Evolutionary conservation across 768 basidiomycete genomes (phyloP), one percentile per base, ranked within the genome.

Genomic region (Strobilomyces dryophilus): DNA sequence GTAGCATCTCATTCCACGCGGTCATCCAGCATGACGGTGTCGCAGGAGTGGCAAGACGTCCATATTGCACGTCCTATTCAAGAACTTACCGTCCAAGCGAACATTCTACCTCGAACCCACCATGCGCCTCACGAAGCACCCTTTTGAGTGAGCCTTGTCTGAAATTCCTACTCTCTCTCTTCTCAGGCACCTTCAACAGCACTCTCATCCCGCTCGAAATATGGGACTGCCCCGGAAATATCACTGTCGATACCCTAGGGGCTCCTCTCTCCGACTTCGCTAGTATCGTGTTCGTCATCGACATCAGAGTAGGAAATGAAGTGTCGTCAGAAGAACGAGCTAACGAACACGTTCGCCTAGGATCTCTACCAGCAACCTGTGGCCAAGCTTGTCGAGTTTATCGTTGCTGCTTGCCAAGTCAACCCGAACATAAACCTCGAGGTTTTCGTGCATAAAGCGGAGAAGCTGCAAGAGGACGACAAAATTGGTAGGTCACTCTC

Each of bases 381-480:
- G 54, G 78, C 83, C 40, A 87, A 85, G 57, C 82, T 95, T 47
- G 85, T 91, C 51, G 83, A 91, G 55, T 84, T 92, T 62, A 85
- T 94, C 57, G 76, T 86, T 31, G 81, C 86, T 8, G 87, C 89
- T 4, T 88, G 84, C 64, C 77, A 82, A 40, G 79, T 84, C 37
- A 91, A 90, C 64, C 89, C 86, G 6, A 75, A 78, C 39, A 81
- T 95, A 53, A 82, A 84, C 58, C 78, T 98, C 26, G 92, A 95
- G 65, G 85, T 98, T 31, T 97, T 98, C 61, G 89, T 95, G 7
- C 95, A 98, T 73, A 98, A 98, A 70, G 87, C 91, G 8, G 95
- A 98, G 70, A 89, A 85, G 45, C 74, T 95, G 40, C 84, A 87
- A 52, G 92, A 95, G 59, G 93, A 95, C 57, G 94, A 95, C 66